Conservation (phyloP, 2,329 filamentous ascomycete genomes). For the Ophiosphaerella narmari region DNA sequence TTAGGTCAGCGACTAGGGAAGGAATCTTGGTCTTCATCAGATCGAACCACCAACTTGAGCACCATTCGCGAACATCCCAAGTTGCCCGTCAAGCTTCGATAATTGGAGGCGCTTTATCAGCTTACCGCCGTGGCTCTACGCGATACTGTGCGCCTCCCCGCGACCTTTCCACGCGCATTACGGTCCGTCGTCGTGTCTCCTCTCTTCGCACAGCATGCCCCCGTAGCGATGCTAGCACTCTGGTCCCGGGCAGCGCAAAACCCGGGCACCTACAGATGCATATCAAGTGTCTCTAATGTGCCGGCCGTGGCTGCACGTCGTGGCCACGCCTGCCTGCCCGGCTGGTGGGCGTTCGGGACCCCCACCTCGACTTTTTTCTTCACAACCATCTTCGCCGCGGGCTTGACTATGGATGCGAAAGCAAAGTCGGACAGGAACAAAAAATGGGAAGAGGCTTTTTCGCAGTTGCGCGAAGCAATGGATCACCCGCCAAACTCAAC, state of each 20-base stretch:
- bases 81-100: no score
- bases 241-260: constrained; percentile 70
- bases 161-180: constrained; percentile 13
- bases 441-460: constrained; percentile 66
- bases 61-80: no score
- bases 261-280: constrained; percentile 65
- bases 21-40: no score
- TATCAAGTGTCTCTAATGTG: constrained; percentile 60
- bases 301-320: constrained; percentile 57
- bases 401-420: constrained; percentile 65
- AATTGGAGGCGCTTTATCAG: no score
- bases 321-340: constrained; percentile 56
- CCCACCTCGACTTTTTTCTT: constrained; percentile 68
- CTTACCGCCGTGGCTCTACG: no score
- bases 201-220: constrained; percentile 35
- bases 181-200: constrained; percentile 23
- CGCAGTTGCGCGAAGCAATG: constrained; percentile 27
- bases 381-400: constrained; percentile 68
- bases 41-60: no score
- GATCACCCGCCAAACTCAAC: not conserved
- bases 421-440: constrained; percentile 60
- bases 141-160: not conserved
- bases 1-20: no score
- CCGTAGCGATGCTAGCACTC: constrained; percentile 66
- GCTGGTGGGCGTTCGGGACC: constrained; percentile 58